These are phyloP conservation scores for Tylopilus balloui DNA, from an alignment of 768 basidiomycete genomes.

Conservation along the genomic window DNA sequence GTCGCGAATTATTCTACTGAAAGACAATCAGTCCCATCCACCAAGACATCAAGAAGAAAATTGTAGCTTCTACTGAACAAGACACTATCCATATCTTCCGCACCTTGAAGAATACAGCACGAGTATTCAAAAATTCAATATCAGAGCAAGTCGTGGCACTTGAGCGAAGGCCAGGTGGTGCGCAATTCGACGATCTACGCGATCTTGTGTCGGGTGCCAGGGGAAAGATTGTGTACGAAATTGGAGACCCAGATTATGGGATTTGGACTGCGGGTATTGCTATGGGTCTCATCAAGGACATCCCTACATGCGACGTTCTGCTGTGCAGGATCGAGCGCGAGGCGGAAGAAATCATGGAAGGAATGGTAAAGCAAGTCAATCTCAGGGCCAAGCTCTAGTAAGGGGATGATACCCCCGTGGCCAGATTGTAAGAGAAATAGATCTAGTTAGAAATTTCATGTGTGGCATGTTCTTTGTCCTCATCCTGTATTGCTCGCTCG, in stretches of 20 bases:
- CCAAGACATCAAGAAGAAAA: constrained; percentile 84
- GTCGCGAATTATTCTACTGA: background rate
- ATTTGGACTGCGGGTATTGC: constrained; percentile 74
- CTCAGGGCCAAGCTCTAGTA: constrained; percentile 21
- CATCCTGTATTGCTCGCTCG: constrained; percentile 27
- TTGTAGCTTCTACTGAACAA: constrained; percentile 75
- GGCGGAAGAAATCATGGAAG: constrained; percentile 60
- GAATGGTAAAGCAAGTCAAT: constrained; percentile 33
- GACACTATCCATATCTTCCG: constrained; percentile 91
- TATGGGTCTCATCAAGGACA: constrained; percentile 74
- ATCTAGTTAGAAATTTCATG: background rate
- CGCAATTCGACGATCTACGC: constrained; percentile 80
- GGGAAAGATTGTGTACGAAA: constrained; percentile 73
- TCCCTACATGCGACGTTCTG: constrained; percentile 75
- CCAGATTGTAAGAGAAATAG: background rate
- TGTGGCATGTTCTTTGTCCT: background rate
- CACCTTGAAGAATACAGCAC: constrained; percentile 75
- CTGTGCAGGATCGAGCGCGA: constrained; percentile 67
- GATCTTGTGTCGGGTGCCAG: constrained; percentile 72
- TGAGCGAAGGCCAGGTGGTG: constrained; percentile 76
- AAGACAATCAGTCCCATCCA: constrained; percentile 67
- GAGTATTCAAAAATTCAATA: constrained; percentile 85
- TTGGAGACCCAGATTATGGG: constrained; percentile 81
- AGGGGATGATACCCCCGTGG: background rate
- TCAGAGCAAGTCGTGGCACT: constrained; percentile 80